phyloP scores from a whole-genome alignment of 1,284 basidiomycete genomes.

The Cryptococcus maquisensis region DNA sequence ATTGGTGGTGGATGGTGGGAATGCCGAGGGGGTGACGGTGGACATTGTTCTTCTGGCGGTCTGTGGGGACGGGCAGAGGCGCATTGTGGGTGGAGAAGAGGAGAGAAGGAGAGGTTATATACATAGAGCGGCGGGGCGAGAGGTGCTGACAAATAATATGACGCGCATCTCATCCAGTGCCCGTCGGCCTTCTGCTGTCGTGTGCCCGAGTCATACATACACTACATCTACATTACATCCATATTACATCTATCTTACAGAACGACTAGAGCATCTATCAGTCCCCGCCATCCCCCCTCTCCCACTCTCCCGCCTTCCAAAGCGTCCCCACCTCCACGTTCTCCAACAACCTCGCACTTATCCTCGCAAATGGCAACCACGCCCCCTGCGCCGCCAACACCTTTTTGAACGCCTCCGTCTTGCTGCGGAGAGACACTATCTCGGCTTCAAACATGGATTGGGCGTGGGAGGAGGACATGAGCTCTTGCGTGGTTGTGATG shows the following conservation, averaged over 20 bases:
- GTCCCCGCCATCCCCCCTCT: background rate
- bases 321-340: background rate
- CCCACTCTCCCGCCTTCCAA: slow-evolving; percentile 1
- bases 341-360: background rate
- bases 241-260: too few relatives aligned
- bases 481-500: slow-evolving; percentile 1
- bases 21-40: background rate
- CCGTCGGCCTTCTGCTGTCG: too few relatives aligned
- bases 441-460: background rate
- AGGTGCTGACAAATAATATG: too few relatives aligned
- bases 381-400: background rate
- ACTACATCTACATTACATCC: too few relatives aligned
- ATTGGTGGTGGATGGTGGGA: slow-evolving; percentile 25
- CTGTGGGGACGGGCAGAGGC: too few relatives aligned
- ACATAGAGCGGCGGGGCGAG: too few relatives aligned
- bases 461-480: background rate
- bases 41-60: background rate
- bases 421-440: background rate
- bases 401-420: slow-evolving; percentile 1
- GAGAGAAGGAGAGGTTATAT: too few relatives aligned
- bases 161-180: too few relatives aligned
- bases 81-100: too few relatives aligned
- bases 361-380: background rate
- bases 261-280: background rate
- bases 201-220: too few relatives aligned